phyloP scores from a whole-genome alignment of 2,329 filamentous ascomycete species.

The Aureobasidium mangrovei region DNA sequence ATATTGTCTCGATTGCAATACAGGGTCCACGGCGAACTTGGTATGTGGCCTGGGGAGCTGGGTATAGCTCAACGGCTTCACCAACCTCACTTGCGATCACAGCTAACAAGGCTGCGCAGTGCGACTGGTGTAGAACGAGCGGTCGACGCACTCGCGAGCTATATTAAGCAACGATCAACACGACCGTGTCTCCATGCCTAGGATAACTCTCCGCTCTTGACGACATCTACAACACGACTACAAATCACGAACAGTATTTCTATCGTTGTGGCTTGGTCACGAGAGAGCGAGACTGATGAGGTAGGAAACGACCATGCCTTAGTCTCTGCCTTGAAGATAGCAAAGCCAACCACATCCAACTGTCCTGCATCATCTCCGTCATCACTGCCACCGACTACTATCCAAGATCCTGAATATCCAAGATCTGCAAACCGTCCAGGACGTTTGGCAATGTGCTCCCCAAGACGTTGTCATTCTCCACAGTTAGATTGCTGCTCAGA shows the following conservation, averaged over 20 bases:
- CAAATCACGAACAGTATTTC: neutral
- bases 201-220: neutral
- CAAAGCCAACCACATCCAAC: neutral
- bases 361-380: neutral
- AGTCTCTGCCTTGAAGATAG: neutral
- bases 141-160: conserved; percentile 30
- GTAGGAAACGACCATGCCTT: neutral
- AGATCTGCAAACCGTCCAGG: neutral
- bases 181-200: neutral
- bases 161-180: conserved; percentile 19
- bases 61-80: neutral
- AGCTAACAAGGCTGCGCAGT: conserved; percentile 20
- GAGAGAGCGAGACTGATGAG: neutral
- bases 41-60: conserved; percentile 23
- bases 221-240: neutral
- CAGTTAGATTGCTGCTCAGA: too few relatives aligned
- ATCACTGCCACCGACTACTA: neutral
- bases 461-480: too few relatives aligned
- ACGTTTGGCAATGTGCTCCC: neutral
- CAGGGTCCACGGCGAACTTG: conserved; percentile 61
- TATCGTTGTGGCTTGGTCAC: conserved; percentile 1
- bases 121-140: conserved; percentile 31
- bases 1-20: conserved; percentile 78
- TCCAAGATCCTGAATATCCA: neutral
- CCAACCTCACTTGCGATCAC: neutral